Base-by-base conservation (phyloP, 768 basidiomycete genomes). In the Russula ochroleuca region DNA sequence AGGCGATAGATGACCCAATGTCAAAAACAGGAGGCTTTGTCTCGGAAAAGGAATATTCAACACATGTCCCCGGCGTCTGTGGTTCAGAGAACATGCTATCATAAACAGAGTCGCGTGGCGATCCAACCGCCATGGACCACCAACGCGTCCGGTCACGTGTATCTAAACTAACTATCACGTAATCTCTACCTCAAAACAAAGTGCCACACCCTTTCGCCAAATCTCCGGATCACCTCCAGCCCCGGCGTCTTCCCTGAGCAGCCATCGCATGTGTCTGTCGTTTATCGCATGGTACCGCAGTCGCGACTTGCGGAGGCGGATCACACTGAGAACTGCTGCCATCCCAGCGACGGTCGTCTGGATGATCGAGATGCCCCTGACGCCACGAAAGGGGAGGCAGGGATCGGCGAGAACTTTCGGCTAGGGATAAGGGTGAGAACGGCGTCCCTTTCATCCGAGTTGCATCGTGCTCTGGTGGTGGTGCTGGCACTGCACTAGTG, bases 1-100 rank as follows among this genome's bases (percentile, higher is more conserved):
- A 77, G 2, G 85, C 2, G 8, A 19, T 25, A 7, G 64, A 54
- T n/a, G 41, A 35, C 15, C 45, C 56, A 47, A 56, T 19, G 52
- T 52, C 53, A 21, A 52, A 14, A 23, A 55, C 2, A 25, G 51
- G 25, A 14, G 59, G 59, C 37, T 43, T 67, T 28, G 53, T 40
- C 25, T 67, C 67, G 3, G 62, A 48, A 28, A 60, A 57, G 25
- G 62, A 49, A 17, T 63, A 51, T 11, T 58, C 62, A 33, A 56
- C n/a, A 15, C 53, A 54, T 8, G 28, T 48, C 23, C 31, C 23
- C 2, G 66, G 65, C 8, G 65, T 68, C 21, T 55, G 59, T 3
- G 62, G 62, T 35, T 63, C 62, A 1, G 66, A 67, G 43, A 67
- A 61, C 66, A 65, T 67, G 38, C 13, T 25, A n/a, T 49, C 17